These are phyloP conservation scores for Prunus fruticosa DNA, from an alignment of 306 rosid genomes.

Conservation along the genomic window DNA sequence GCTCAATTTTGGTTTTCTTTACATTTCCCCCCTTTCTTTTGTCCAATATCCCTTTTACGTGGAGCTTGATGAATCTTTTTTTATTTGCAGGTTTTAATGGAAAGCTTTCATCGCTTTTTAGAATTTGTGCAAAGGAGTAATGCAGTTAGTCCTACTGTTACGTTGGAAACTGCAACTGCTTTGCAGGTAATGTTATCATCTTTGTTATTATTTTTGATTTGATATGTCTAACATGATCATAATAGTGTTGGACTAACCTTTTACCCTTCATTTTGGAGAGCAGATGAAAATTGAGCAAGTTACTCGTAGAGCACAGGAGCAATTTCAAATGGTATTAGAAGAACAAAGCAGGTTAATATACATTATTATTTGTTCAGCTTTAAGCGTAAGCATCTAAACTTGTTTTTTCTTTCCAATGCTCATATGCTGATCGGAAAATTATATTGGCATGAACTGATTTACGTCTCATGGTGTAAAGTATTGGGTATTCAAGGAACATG, in stretches of 20 bases:
- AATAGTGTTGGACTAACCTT: slow-evolving; percentile 6
- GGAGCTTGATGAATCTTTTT: slow-evolving; percentile 15
- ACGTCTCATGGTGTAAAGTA: neutral
- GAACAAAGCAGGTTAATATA: slow-evolving; percentile 75
- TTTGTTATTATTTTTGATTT: neutral
- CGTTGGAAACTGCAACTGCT: slow-evolving; percentile 92
- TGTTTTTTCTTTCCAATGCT: neutral
- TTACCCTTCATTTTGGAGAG: slow-evolving; percentile 21
- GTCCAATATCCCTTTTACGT: neutral
- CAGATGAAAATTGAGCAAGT: slow-evolving; percentile 90
- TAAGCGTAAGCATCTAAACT: neutral
- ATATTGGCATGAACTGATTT: neutral
- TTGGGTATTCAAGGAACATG: neutral
- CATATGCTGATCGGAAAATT: neutral
- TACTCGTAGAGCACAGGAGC: slow-evolving; percentile 96
- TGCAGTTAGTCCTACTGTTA: slow-evolving; percentile 91
- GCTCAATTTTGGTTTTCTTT: neutral
- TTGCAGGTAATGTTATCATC: slow-evolving; percentile 70
- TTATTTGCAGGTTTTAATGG: slow-evolving; percentile 63
- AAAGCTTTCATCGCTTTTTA: slow-evolving; percentile 75
- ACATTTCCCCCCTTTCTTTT: neutral
- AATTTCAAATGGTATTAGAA: slow-evolving; percentile 88
- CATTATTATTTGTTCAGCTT: neutral
- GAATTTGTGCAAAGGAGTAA: slow-evolving; percentile 88
- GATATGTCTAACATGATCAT: neutral